Base-by-base conservation (phyloP, 2,329 filamentous ascomycete species). In the Penicillium sclerotigenum region DNA sequence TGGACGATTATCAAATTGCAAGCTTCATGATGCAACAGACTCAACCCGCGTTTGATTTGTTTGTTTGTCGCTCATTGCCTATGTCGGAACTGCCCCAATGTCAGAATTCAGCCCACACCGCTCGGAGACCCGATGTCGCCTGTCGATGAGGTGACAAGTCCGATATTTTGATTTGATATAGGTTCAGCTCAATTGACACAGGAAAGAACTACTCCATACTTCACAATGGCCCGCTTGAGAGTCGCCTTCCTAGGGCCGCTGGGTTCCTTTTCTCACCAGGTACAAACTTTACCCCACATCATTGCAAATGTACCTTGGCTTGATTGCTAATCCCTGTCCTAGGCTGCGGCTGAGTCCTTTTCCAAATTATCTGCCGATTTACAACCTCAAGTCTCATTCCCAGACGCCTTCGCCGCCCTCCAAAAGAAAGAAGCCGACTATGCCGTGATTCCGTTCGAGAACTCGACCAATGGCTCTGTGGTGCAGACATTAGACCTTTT, bases 381-480 rank as follows among this genome's bases (percentile, higher is more conserved):
- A 29, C 57, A 68, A 9, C 73, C 75, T 1, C 63, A 72, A 31
- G 41, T 71, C 29, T 73, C 69, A 16, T 78, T 77, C 56, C 68
- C 70, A 31, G 90, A 94, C 69, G 86, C 96, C 65, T 96, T 97
- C 73, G 80, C 86, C 48, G 81, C 86, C 16, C 88, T 96, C 6
- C 90, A 95, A 68, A 79, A 80, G 36, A 81, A 83, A 56, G 71
- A 77, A 42, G 84, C 84, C 0, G 75, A 82, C 50, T 87, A 87
- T 54, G 94, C 92, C 63, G 89, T 97, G 31, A 89, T 97, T 1
- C 94, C 94, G 7, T 92, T 96, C 74, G 93, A 97, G 72, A 99
- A 99, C 79, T 95, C 90, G 38, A 93, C 90, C 70, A 96, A 97
- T 74, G 94, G 94, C 68, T 87, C 88, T 52, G 94, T 99, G 47